Evolutionary conservation across 139 green algal species (phyloP), one percentile per base, ranked within the genome.

Genomic region (Tetratostichococcus sp.): DNA sequence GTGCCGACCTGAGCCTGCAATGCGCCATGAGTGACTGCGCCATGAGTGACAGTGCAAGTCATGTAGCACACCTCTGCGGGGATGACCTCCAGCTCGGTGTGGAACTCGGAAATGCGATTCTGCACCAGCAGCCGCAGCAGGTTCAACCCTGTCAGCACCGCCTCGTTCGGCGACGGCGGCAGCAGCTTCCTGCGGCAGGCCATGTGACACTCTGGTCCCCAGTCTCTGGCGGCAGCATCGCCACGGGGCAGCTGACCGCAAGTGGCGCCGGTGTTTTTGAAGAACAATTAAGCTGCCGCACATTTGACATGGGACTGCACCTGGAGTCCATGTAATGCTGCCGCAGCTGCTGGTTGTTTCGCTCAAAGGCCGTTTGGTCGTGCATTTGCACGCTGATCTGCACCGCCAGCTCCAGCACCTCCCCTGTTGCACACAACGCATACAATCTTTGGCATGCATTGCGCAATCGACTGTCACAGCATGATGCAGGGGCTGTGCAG

Each of bases 91-190:
- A 98, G 85, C 77, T 97, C 93, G 1, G 91, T 97, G 85, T 98
- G 95, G 74, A 99, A 99, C 82, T 98, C 95, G 26, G 95, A 93
- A 69, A 96, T 97, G 59, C 95, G 85, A 82, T 98, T 98, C 65
- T 94, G 86, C 35, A 98, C 92, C 43, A 99, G 86, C 73, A 98
- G 85, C 28, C 94, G 85, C 80, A 98, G 82, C 75, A 99, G 86
- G 83, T 97, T 94, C 21, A 98, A 82, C 19, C 92, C 93, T 26
- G 84, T 67, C 4, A 98, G 84, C 16, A 84, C 25, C 16, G 79
- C 35, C 80, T 97, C 88, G 35, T 91, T 83, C 2, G 78, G 2
- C 0, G 91, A 96, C 11, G 69, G 57, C 4, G 87, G 81, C 58
- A 97, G 42, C 67, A 88, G 14, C 25, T 70, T n/a, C 57, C 87